Conservation (phyloP, 257 asterid genomes). For the Solanum clarkiae region DNA sequence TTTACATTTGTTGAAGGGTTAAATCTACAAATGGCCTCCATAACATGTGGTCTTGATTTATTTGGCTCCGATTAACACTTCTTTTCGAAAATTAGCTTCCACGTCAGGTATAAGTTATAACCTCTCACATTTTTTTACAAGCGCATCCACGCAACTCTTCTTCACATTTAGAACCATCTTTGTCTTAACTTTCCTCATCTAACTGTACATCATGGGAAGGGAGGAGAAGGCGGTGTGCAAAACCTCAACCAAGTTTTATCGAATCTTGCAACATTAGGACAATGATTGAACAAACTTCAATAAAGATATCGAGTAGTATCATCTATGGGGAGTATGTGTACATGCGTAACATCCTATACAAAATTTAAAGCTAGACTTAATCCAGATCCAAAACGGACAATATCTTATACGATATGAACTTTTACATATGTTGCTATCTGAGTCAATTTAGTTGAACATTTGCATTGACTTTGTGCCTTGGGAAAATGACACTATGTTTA, state of each 20-base stretch:
- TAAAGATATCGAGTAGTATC: no score
- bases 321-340: no score
- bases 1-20: neutral
- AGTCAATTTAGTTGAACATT: neutral
- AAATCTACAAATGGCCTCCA: neutral
- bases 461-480: neutral
- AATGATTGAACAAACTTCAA: no score
- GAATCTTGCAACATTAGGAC: neutral
- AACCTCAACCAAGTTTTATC: neutral
- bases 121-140: neutral
- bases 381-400: neutral
- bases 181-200: neutral
- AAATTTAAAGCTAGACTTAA: neutral
- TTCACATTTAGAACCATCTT: neutral
- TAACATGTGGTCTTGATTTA: neutral
- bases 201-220: neutral
- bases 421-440: neutral
- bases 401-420: neutral
- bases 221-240: neutral
- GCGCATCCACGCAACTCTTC: neutral
- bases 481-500: neutral
- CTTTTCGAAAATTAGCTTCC: no score
- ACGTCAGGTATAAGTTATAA: neutral
- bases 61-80: no score
- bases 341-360: no score